Percentiles rank a stretch among this genome's conserved stretches.
These are phyloP conservation scores for Saksenaea oblongispora DNA, from an alignment of 371 early-diverging fungal genomes.

Conservation along the genomic window DNA sequence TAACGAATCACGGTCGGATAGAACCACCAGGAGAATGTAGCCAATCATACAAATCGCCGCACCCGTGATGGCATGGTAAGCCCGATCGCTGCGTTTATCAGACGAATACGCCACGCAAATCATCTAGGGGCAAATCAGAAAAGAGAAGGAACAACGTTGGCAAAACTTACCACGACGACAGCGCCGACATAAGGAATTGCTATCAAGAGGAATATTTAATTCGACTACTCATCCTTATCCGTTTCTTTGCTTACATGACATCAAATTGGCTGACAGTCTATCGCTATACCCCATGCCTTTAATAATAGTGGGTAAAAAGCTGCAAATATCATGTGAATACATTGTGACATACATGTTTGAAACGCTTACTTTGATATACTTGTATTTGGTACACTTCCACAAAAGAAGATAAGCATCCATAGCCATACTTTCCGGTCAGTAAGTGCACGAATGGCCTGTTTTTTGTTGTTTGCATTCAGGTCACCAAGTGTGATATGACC, in stretches of 20 bases:
- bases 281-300: slow-evolving; percentile 47
- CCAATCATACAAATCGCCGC: slow-evolving; percentile 38
- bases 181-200: slow-evolving; percentile 51
- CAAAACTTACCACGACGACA: slow-evolving; percentile 34
- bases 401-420: slow-evolving; percentile 54
- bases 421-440: slow-evolving; percentile 52
- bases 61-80: slow-evolving; percentile 43
- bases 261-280: slow-evolving; percentile 46
- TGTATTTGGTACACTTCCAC: slow-evolving; percentile 52
- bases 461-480: slow-evolving; percentile 36
- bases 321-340: neutral
- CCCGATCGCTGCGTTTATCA: slow-evolving; percentile 35
- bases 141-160: neutral
- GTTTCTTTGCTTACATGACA: slow-evolving; percentile 37
- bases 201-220: slow-evolving; percentile 8
- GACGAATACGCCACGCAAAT: slow-evolving; percentile 41
- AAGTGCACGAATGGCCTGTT: slow-evolving; percentile 38
- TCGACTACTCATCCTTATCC: neutral
- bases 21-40: slow-evolving; percentile 29
- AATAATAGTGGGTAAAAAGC: slow-evolving; percentile 46
- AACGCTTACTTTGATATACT: slow-evolving; percentile 45
- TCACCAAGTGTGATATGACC: slow-evolving; percentile 35
- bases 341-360: neutral
- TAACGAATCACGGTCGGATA: slow-evolving; percentile 14
- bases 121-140: slow-evolving; percentile 29